Percentiles rank a stretch among this genome's conserved stretches.
Conservation (phyloP, 768 basidiomycete genomes). For the Russula abietina region DNA sequence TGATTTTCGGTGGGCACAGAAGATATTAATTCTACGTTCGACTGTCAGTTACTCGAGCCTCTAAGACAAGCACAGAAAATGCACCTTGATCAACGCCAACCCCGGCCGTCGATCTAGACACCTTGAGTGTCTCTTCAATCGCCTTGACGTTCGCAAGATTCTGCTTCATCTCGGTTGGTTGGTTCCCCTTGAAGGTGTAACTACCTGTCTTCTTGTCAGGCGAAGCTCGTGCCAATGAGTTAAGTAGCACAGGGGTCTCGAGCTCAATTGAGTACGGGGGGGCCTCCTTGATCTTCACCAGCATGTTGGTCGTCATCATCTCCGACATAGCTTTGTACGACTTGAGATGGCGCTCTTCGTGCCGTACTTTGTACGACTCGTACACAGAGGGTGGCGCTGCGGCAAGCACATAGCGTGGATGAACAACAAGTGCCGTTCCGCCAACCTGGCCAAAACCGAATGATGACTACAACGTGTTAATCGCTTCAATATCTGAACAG, state of each 20-base stretch:
- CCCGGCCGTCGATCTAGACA: conserved; percentile 51
- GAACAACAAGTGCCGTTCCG: conserved; percentile 79
- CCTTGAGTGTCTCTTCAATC: conserved; percentile 48
- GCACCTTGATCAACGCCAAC: conserved; percentile 87
- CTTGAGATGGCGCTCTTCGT: conserved; percentile 56
- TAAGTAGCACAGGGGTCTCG: conserved; percentile 81
- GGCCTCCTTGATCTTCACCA: conserved; percentile 91
- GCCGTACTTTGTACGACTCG: conserved; percentile 66
- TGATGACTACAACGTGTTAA: conserved; percentile 54
- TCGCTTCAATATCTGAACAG: neutral
- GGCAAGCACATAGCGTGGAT: conserved; percentile 88
- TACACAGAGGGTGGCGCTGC: conserved; percentile 74
- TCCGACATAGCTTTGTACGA: conserved; percentile 91
- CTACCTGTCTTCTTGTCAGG: conserved; percentile 81
- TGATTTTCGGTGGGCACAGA: conserved; percentile 85
- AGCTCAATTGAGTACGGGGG: conserved; percentile 85
- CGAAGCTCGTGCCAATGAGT: conserved; percentile 83
- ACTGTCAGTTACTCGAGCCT: conserved; percentile 8
- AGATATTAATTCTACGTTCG: conserved; percentile 72
- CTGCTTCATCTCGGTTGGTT: conserved; percentile 44
- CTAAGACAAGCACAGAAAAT: conserved; percentile 23
- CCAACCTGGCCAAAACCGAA: conserved; percentile 98
- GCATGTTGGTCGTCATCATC: conserved; percentile 89
- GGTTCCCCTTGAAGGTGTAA: conserved; percentile 68
- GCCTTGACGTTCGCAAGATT: conserved; percentile 66